These are phyloP conservation scores for Rhodotorula sp. DNA, from an alignment of 1,284 basidiomycete species.

Conservation along the genomic window DNA sequence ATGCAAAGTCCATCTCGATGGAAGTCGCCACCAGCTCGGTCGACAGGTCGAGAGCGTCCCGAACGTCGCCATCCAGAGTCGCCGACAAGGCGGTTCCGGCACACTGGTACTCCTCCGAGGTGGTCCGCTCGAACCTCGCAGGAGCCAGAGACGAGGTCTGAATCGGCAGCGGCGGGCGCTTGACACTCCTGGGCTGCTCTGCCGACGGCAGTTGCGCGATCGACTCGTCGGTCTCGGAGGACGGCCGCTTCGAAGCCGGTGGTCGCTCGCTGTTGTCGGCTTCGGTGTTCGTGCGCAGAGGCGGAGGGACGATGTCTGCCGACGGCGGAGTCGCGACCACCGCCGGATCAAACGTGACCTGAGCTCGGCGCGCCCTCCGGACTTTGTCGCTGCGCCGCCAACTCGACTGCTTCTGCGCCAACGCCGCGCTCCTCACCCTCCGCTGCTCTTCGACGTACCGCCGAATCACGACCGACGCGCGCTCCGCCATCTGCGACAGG, in stretches of 20 bases:
- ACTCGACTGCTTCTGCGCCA: constrained; percentile 13
- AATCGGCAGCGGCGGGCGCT: too few species aligned
- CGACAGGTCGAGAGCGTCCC: constrained; percentile 34
- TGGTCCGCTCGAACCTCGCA: not conserved
- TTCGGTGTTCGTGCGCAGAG: too few species aligned
- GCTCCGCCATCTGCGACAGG: constrained; percentile 29
- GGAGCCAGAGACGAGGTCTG: constrained; percentile 22
- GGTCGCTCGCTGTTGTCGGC: too few species aligned
- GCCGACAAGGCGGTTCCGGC: not conserved
- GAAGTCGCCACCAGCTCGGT: constrained; percentile 33
- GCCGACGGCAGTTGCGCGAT: too few species aligned
- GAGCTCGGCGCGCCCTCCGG: not conserved
- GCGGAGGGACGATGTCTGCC: too few species aligned
- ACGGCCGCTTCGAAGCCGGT: too few species aligned
- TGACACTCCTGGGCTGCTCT: too few species aligned
- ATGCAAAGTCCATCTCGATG: constrained; percentile 37
- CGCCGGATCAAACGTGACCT: not conserved
- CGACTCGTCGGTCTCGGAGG: too few species aligned
- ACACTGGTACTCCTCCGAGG: constrained; percentile 5
- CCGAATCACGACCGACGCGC: constrained; percentile 31
- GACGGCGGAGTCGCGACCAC: not conserved
- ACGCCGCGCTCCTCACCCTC: not conserved
- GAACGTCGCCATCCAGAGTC: constrained; percentile 8
- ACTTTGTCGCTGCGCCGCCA: not conserved
- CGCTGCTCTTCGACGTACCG: constrained; percentile 13